Percentiles rank a stretch among this genome's conserved stretches.
phyloP scores from a whole-genome alignment of 768 basidiomycete genomes.

The Lentinula guzmanii region DNA sequence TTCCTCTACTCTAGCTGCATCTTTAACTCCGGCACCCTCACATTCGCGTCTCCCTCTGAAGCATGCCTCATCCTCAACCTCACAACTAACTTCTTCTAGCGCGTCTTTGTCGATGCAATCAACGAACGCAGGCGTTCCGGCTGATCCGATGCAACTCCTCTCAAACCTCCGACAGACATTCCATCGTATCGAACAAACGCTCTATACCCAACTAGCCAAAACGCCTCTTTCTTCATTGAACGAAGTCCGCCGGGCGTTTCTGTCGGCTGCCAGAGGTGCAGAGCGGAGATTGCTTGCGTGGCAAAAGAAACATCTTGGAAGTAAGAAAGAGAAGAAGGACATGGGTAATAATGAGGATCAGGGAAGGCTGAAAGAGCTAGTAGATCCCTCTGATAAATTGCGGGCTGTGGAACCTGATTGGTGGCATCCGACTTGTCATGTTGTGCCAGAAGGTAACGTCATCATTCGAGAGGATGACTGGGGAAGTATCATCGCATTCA shows the following conservation, averaged over 20 bases:
- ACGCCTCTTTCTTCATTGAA: slow-evolving; percentile 47
- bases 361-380: slow-evolving; percentile 4
- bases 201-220: slow-evolving; percentile 49
- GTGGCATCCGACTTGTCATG: slow-evolving; percentile 59
- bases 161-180: slow-evolving; percentile 48
- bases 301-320: slow-evolving; percentile 56
- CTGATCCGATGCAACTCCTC: slow-evolving; percentile 34
- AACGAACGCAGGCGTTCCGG: not conserved
- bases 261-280: slow-evolving; percentile 45
- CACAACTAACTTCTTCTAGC: not conserved
- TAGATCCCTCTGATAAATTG: slow-evolving; percentile 12
- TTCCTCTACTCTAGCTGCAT: not conserved
- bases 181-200: slow-evolving; percentile 50
- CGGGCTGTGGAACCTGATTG: slow-evolving; percentile 50
- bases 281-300: slow-evolving; percentile 51
- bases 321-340: slow-evolving; percentile 15
- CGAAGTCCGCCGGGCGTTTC: slow-evolving; percentile 55
- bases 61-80: slow-evolving; percentile 8
- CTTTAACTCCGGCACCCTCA: not conserved
- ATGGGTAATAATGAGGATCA: slow-evolving; percentile 12
- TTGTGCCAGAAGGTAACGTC: slow-evolving; percentile 59
- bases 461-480: slow-evolving; percentile 67
- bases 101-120: slow-evolving; percentile 4
- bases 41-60: too few relatives aligned
- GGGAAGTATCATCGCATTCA: slow-evolving; percentile 77